These are phyloP conservation scores for Secale cereale DNA, from an alignment of 176 grass and related monocot genomes.

Conservation along the genomic window DNA sequence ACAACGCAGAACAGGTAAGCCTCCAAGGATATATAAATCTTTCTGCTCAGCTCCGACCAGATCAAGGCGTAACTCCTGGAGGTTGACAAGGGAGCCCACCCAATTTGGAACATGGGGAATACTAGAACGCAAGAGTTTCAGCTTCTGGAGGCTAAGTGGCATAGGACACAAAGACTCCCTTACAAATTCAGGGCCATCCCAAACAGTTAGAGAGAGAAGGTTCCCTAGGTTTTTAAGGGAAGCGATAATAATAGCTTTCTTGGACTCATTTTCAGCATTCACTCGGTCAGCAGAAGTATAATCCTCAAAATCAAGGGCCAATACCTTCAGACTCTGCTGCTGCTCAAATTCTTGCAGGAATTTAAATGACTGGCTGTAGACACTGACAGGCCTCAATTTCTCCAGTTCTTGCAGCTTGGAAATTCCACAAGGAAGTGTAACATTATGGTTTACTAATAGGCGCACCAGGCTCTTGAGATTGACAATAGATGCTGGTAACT, in stretches of 20 bases:
- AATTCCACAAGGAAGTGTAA: not conserved
- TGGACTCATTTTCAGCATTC: not conserved
- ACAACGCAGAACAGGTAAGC: not conserved
- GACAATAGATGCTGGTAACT: not conserved
- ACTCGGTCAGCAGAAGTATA: accelerated
- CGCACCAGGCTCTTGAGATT: not conserved
- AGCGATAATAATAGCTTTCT: too few relatives aligned
- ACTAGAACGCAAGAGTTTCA: accelerated
- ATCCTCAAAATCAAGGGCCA: not conserved
- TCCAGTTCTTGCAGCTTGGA: not conserved
- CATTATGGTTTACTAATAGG: accelerated
- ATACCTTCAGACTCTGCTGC: not conserved
- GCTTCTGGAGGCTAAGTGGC: not conserved
- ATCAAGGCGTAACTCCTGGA: not conserved
- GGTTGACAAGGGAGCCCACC: not conserved
- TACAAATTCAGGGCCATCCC: not conserved
- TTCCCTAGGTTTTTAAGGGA: not conserved
- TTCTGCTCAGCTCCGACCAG: not conserved
- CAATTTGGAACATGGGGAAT: not conserved
- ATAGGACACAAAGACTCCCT: not conserved
- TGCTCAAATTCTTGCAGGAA: not conserved
- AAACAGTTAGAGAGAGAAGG: not conserved
- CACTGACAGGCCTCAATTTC: accelerated
- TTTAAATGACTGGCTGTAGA: not conserved
- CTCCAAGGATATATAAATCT: not conserved